phyloP scores from a whole-genome alignment of 176 grass and related monocot species.

The Avena eriantha region DNA sequence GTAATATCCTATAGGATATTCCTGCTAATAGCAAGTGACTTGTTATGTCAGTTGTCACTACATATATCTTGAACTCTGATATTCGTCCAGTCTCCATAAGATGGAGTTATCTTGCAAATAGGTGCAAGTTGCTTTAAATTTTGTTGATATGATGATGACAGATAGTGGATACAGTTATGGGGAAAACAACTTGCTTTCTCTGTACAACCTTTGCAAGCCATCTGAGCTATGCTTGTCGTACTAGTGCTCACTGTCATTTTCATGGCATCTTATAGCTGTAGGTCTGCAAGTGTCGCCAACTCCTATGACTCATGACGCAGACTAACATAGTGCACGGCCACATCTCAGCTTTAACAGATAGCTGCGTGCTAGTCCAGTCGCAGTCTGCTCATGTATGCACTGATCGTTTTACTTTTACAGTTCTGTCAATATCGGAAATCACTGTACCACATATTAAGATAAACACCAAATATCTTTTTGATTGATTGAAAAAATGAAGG shows the following conservation, averaged over 20 bases:
- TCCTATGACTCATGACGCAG: conserved; percentile 23
- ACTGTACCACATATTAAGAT: neutral
- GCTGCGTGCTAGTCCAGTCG: conserved; percentile 16
- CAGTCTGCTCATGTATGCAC: conserved; percentile 26
- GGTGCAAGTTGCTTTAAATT: conserved; percentile 45
- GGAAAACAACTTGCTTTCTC: neutral
- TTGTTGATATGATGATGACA: conserved; percentile 12
- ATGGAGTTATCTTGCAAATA: conserved; percentile 23
- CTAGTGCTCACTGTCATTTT: conserved; percentile 41
- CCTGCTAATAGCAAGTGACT: conserved; percentile 33
- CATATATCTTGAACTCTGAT: conserved; percentile 34
- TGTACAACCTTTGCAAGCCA: conserved; percentile 24
- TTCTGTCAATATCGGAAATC: conserved; percentile 22
- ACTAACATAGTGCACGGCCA: conserved; percentile 6
- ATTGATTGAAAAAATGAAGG: neutral
- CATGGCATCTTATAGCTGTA: conserved; percentile 24
- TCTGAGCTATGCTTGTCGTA: conserved; percentile 17
- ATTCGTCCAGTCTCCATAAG: conserved; percentile 19
- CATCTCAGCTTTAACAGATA: neutral
- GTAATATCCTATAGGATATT: conserved; percentile 40
- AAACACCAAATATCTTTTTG: neutral
- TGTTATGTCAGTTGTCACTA: conserved; percentile 17
- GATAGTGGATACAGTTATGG: conserved; percentile 24
- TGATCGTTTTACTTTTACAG: neutral
- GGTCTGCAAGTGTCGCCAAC: conserved; percentile 30